Conservation (phyloP, 2,329 filamentous ascomycete species). For the Fusarium sp. region DNA sequence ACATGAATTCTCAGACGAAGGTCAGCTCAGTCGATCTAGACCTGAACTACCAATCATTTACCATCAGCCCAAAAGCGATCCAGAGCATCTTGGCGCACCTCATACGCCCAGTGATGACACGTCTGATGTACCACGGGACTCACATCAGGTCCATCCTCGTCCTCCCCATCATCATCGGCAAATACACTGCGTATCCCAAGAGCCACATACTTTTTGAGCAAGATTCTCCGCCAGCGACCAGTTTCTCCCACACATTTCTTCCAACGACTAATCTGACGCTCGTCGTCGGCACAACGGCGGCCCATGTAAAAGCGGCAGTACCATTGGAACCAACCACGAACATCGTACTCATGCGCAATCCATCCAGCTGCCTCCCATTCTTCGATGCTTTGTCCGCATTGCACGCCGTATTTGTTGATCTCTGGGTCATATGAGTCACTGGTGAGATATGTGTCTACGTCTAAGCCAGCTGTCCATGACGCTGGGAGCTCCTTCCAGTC, state of each 20-base stretch:
- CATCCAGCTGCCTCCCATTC: constrained; percentile 31
- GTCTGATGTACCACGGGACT: constrained; percentile 30
- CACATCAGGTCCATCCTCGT: constrained; percentile 6
- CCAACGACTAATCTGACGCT: constrained; percentile 31
- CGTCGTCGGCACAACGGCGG: constrained; percentile 13
- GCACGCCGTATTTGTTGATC: constrained; percentile 25
- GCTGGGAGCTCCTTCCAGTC: constrained; percentile 19
- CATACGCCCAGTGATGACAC: constrained; percentile 28
- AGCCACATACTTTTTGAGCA: constrained; percentile 19
- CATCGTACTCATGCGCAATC: constrained; percentile 22
- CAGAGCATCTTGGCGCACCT: constrained; percentile 13
- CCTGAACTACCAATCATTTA: not conserved
- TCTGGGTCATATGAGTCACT: constrained; percentile 10
- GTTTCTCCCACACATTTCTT: constrained; percentile 28
- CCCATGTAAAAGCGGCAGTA: constrained; percentile 29
- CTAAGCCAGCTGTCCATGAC: constrained; percentile 9
- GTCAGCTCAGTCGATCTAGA: rapidly evolving
- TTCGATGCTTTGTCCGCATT: constrained; percentile 26
- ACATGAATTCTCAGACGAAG: too few species aligned
- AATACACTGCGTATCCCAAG: constrained; percentile 25
- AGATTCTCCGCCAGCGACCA: constrained; percentile 18
- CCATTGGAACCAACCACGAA: constrained; percentile 28
- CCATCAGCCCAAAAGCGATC: constrained; percentile 17
- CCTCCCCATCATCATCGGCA: constrained; percentile 10
- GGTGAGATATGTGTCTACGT: constrained; percentile 9